Evolutionary conservation across 257 asterid species (phyloP), one percentile per base, ranked within the genome.

Genomic region (Scutellaria minor): DNA sequence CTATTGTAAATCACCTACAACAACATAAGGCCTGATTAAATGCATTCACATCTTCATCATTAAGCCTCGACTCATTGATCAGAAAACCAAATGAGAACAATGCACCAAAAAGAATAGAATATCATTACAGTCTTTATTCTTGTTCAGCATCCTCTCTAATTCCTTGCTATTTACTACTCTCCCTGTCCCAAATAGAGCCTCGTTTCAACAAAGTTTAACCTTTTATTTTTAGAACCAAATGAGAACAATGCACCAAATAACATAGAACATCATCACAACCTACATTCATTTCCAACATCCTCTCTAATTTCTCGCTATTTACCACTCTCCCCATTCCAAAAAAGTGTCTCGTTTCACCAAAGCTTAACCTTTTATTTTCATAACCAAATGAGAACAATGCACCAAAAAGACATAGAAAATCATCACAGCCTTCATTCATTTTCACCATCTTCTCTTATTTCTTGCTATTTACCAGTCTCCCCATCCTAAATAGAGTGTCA

Each of bases 1-100:
- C 96, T 89, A 45, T 88, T 89, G 75, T 86, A 90, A 76, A 92
- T 88, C 62, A 92, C 96, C 98, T 92, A 79, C 77, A 77, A 75
- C 5, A 2, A 58, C 46, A 79, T 41, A 7, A 64, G 27, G 27
- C 22, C 50, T 18, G 18, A 69, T 76, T 53, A 40, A 60, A 27
- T 71, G 42, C 51, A 46, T 54, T 20, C 13, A 9, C 1, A 37
- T 42, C 50, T 20, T 20, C 59, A 70, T 31, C 37, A 2, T 31
- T 7, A 72, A 61, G 24, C 24, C 40, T 40, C 50, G 51, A 1
- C 18, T 12, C 64, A 59, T 59, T 59, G 37, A 35, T 5, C 45
- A 56, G 41, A 41, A 42, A 60, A 41, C 13, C 12, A 2, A 13
- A 54, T 3, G 69, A 45, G 13, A 41, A 68, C 39, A 6, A 70